Conservation (phyloP, 441 rosid genomes). For the Populus trichocarpa region DNA sequence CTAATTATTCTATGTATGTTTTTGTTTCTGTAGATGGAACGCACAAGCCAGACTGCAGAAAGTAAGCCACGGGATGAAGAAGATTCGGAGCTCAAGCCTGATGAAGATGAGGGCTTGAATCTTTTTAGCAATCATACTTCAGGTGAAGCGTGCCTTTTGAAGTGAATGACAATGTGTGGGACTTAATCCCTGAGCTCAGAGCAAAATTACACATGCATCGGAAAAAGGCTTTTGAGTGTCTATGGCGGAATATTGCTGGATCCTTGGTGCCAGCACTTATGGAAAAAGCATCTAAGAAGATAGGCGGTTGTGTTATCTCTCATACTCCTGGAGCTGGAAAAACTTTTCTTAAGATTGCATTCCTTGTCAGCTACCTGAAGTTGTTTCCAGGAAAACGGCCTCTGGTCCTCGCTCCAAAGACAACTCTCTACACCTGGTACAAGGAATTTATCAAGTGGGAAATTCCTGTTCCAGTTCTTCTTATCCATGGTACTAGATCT, state of each 20-base stretch:
- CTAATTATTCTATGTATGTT: slow-evolving; percentile 8
- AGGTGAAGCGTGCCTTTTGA: slow-evolving; percentile 31
- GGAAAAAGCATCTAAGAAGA: slow-evolving; percentile 46
- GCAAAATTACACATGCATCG: slow-evolving; percentile 69
- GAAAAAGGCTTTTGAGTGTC: slow-evolving; percentile 84
- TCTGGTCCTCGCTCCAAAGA: slow-evolving; percentile 88
- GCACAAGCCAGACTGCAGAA: slow-evolving; percentile 43
- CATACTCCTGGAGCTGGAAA: slow-evolving; percentile 97
- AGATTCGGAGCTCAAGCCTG: slow-evolving; percentile 28
- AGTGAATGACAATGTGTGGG: slow-evolving; percentile 75
- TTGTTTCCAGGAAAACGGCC: slow-evolving; percentile 87
- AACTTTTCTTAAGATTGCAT: slow-evolving; percentile 87
- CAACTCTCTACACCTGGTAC: slow-evolving; percentile 93
- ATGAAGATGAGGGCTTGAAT: slow-evolving; percentile 35
- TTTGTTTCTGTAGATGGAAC: slow-evolving; percentile 37
- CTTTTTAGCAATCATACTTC: slow-evolving; percentile 20
- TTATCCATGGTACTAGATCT: slow-evolving; percentile 81
- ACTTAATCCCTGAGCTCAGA: slow-evolving; percentile 68
- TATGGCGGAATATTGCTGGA: slow-evolving; percentile 82
- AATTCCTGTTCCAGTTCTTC: slow-evolving; percentile 78
- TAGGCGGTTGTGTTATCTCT: slow-evolving; percentile 89
- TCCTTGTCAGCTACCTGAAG: slow-evolving; percentile 85
- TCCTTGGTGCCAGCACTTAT: slow-evolving; percentile 59
- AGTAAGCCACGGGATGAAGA: slow-evolving; percentile 28
- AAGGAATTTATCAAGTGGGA: slow-evolving; percentile 96